Conservation (phyloP, 371 early-diverging fungal genomes). For the Dichotomocladium elegans region DNA sequence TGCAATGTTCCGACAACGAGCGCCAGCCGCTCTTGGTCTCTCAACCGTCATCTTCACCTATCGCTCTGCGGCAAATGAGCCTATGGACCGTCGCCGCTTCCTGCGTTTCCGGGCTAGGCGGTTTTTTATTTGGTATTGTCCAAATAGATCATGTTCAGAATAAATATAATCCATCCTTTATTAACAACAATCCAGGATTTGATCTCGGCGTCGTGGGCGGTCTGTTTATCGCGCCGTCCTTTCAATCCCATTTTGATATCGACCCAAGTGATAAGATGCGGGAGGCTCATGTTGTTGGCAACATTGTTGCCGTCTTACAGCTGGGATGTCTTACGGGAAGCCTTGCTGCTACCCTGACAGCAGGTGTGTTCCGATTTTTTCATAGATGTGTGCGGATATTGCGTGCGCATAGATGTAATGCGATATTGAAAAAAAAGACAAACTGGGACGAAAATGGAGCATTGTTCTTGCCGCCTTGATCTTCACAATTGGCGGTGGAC, state of each 20-base stretch:
- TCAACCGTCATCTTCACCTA: too few species aligned
- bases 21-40: background rate
- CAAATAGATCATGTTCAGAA: background rate
- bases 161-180: background rate
- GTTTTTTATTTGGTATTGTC: conserved; percentile 23
- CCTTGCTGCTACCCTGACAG: conserved; percentile 19
- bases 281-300: conserved; percentile 32
- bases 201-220: conserved; percentile 33
- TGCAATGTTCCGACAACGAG: background rate
- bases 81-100: conserved; percentile 21
- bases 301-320: conserved; percentile 28
- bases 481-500: conserved; percentile 21
- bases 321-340: conserved; percentile 31
- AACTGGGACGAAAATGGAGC: conserved; percentile 20
- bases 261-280: conserved; percentile 24
- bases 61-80: conserved; percentile 12
- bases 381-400: background rate
- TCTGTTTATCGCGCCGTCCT: conserved; percentile 27
- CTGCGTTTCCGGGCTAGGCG: conserved; percentile 22
- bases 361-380: conserved; percentile 21
- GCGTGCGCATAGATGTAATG: background rate
- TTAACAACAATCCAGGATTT: conserved; percentile 12
- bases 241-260: conserved; percentile 30
- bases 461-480: conserved; percentile 15
- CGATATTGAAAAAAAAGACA: conserved; percentile 8